Evolutionary conservation across 306 rosid genomes (phyloP).

Genomic region (Castanopsis chinensis): DNA sequence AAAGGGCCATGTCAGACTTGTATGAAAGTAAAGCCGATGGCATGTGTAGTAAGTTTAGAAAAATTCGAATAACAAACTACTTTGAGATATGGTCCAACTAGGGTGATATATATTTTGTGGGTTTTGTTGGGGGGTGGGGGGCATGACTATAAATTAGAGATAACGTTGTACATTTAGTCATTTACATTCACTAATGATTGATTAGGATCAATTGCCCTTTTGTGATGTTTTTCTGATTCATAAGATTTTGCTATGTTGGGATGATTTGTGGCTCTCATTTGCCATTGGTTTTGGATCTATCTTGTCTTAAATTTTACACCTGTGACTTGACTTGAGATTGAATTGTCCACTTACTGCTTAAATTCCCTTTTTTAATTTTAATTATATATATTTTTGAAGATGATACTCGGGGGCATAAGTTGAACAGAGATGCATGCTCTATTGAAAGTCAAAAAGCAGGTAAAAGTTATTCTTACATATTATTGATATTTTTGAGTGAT

Average conservation of each 20-base stretch:
- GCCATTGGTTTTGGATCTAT: neutral
- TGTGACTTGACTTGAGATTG: neutral
- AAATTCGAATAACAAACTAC: neutral
- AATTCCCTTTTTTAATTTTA: slow-evolving; percentile 9
- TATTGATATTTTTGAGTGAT: slow-evolving; percentile 24
- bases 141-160: neutral
- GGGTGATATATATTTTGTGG: no score
- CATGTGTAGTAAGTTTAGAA: neutral
- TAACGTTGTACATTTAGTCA: neutral
- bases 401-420: slow-evolving; percentile 63
- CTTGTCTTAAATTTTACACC: neutral
- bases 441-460: slow-evolving; percentile 78
- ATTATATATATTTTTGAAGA: slow-evolving; percentile 32
- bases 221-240: neutral
- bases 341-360: slow-evolving; percentile 21
- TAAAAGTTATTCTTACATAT: slow-evolving; percentile 25
- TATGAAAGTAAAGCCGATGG: neutral
- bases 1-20: neutral
- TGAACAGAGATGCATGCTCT: slow-evolving; percentile 55
- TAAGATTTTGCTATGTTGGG: neutral
- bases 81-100: neutral
- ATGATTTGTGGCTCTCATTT: neutral
- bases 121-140: neutral
- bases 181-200: neutral
- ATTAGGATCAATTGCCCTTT: neutral